Evolutionary conservation across 2,329 filamentous ascomycete genomes (phyloP).

Genomic region (Dactylonectria estremocensis): DNA sequence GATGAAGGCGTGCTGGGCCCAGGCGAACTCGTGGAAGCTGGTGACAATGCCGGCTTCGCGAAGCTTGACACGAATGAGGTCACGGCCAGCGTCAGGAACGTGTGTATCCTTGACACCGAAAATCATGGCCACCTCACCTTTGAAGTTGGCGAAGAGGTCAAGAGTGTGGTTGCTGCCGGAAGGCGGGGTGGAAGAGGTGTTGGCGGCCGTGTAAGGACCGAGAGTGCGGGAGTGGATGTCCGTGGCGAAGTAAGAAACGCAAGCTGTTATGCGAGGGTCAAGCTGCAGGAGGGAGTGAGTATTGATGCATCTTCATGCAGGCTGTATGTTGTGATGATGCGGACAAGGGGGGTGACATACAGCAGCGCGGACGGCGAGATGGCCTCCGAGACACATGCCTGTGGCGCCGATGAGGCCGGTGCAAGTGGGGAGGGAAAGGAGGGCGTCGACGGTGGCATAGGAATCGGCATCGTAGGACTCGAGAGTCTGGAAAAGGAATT

Average conservation of each 20-base stretch:
- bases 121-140: slow-evolving; percentile 90
- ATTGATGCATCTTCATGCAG: slow-evolving; percentile 3
- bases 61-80: slow-evolving; percentile 86
- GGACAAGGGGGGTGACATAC: slow-evolving; percentile 54
- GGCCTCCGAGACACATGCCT: slow-evolving; percentile 95
- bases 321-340: background rate
- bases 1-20: slow-evolving; percentile 96
- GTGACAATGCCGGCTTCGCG: slow-evolving; percentile 82
- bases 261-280: slow-evolving; percentile 82
- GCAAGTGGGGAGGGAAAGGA: slow-evolving; percentile 82
- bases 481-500: slow-evolving; percentile 70
- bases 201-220: slow-evolving; percentile 70
- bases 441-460: slow-evolving; percentile 75
- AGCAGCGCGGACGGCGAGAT: slow-evolving; percentile 77
- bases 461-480: slow-evolving; percentile 90
- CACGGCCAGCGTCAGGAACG: slow-evolving; percentile 85
- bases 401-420: slow-evolving; percentile 85
- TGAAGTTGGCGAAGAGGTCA: slow-evolving; percentile 74
- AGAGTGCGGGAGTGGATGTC: slow-evolving; percentile 88
- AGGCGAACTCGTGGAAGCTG: slow-evolving; percentile 91
- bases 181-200: slow-evolving; percentile 58
- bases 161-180: slow-evolving; percentile 65
- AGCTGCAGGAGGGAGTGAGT: slow-evolving; percentile 60
- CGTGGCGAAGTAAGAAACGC: slow-evolving; percentile 92
- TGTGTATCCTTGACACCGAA: slow-evolving; percentile 94